Conservation (phyloP, 768 basidiomycete species). For the Suillus decipiens region DNA sequence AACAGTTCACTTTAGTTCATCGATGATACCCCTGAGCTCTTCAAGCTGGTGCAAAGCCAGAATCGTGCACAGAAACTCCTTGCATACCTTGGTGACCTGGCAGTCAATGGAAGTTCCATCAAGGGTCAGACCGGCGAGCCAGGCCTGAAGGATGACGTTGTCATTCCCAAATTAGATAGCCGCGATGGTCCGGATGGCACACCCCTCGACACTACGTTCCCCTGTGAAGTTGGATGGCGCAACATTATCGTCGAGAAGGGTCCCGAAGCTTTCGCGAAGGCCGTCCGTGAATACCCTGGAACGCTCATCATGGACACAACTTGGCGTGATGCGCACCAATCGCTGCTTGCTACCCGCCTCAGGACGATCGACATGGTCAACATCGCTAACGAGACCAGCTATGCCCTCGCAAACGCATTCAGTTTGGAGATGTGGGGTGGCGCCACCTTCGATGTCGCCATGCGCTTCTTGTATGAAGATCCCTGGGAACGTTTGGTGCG, state of each 20-base stretch:
- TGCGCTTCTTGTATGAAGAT: conserved; percentile 99
- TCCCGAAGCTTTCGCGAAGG: conserved; percentile 97
- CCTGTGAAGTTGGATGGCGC: conserved; percentile 92
- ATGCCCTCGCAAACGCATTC: conserved; percentile 93
- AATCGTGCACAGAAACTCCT: conserved; percentile 98
- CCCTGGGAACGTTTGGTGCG: conserved; percentile 96
- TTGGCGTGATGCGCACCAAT: conserved; percentile 99
- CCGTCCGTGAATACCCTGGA: conserved; percentile 94
- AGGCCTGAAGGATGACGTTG: conserved; percentile 86
- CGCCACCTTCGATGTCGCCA: conserved; percentile 97
- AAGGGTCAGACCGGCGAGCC: conserved; percentile 96
- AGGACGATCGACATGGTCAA: conserved; percentile 97
- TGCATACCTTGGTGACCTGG: conserved; percentile 95
- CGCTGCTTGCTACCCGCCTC: conserved; percentile 92
- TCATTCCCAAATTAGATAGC: conserved; percentile 78
- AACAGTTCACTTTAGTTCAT: conserved; percentile 70
- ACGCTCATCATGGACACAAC: conserved; percentile 98
- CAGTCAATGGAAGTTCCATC: conserved; percentile 97
- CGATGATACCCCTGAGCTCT: conserved; percentile 98
- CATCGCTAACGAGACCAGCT: conserved; percentile 97
- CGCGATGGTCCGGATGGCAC: conserved; percentile 73
- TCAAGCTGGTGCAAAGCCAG: conserved; percentile 96
- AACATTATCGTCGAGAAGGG: conserved; percentile 98
- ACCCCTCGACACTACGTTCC: conserved; percentile 75
- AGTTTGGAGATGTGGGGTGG: conserved; percentile 99